Base-by-base conservation (phyloP, 805 yeast species). In the Novakomyces olei region DNA sequence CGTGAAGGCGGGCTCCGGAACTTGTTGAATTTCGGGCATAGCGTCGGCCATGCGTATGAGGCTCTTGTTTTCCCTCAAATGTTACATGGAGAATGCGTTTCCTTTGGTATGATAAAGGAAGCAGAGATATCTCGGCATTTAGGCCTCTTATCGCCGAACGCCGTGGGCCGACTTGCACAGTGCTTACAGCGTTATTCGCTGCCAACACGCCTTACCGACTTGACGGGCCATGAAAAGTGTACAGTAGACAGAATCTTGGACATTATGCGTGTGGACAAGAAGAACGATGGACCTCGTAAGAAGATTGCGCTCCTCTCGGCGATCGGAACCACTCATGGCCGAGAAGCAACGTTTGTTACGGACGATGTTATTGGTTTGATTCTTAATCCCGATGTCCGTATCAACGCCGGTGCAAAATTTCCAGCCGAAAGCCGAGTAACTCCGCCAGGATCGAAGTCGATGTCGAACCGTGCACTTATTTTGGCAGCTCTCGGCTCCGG, bases 361-460 rank as follows among this genome's bases (percentile, higher is more conserved):
- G 92, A 81, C 48, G 72, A 65, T 38, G 93, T 75, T 48, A 63
- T 88, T 41, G 65, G 78, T 36, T 69, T 83, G 39, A 70, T 88
- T 8, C 57, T 88, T 36, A 73, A 94, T 16, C 91, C 79, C 42
- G 92, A 83, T 47, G 63, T 72, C 7, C 40, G 65, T 32, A 92
- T 88, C 25, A 36, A 52, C 44, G 49, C 32, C 42, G 53, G 20
- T 37, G 44, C 39, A 33, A 47, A 22, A 26, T 41, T 43, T 9
- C 44, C 51, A 15, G 40, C 46, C 2, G 60, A 63, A 5, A 56
- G 60, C 16, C 63, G 58, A 14, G 66, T 79, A 23, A 61, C 63
- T 8, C 98, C 98, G 12, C 98, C 98, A 4, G 98, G 98, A 2
- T 85, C 96, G 1, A 88, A 88, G 51, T 85, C 96, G 3, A 85